Base-by-base conservation (phyloP, 805 yeast genomes). In the Yarrowia sp. region DNA sequence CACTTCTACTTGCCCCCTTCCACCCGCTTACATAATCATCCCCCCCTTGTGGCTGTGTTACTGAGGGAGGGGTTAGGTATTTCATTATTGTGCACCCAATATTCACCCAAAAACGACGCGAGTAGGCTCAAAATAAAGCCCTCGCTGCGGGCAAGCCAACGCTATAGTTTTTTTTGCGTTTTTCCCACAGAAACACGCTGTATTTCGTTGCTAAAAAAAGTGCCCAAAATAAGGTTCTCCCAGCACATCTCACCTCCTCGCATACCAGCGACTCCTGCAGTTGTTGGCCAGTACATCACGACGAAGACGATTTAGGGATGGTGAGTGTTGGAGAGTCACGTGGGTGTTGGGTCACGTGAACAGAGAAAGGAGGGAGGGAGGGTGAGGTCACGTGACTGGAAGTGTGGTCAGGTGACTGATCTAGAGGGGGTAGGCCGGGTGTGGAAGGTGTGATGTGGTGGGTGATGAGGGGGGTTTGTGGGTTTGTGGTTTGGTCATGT, bases 281-380 rank as follows among this genome's bases (percentile, higher is more conserved):
- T 26, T 22, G 36, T 48, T 48, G 52, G 52, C n/a, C 52, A 48
- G 52, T 16, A 50, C 56, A 50, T n/a, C 56, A 50, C 56, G 52
- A 48, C 52, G 36, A 48, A 19, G 40, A 19, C 41, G 56, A 50
- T 50, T 35, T 36, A 26, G 56, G 56, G 40, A 50, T 50, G 56
- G 56, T 50, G 56, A 50, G 56, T 50, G 19, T 19, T 19, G 26
- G 3, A 7, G 36, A 8, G 50, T 11, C 15, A 12, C 15, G 32
- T 45, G 32, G 46, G 43, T 10, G 14, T 11, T 11, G 12, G n/a
- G 43, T 12, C 43, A 41, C 43, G 43, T 41, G 43, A 41, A 12
- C 43, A 19, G 8, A 1, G 2, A 41, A 5, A 5, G 32, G 32
- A 26, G 32, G 32, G 7, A 19, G 19, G 32, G 32, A 26, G 32